A percentile compares a stretch with the other conserved stretches of the same genome.
These are phyloP conservation scores for Rhynchospora tenuis DNA, from an alignment of 176 grass and related monocot genomes.

Conservation along the genomic window DNA sequence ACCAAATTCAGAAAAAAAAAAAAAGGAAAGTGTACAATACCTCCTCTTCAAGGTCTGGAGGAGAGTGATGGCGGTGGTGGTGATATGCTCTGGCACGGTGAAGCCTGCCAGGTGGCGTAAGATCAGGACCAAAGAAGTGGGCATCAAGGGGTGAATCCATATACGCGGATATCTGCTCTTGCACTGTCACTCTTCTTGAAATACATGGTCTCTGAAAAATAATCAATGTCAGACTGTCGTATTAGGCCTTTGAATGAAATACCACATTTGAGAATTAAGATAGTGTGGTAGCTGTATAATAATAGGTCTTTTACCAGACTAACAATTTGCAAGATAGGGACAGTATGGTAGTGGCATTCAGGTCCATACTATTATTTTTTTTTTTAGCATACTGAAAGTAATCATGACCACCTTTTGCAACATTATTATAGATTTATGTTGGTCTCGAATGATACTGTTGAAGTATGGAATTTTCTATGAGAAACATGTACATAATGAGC, in stretches of 20 bases:
- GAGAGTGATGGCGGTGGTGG: constrained; percentile 26
- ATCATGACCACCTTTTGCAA: not conserved
- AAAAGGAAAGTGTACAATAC: constrained; percentile 19
- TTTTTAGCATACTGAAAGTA: not conserved
- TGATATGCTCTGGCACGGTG: constrained; percentile 61
- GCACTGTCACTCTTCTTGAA: constrained; percentile 37
- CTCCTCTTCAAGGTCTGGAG: constrained; percentile 56
- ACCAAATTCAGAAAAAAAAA: not conserved
- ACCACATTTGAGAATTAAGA: constrained; percentile 9
- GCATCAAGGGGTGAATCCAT: constrained; percentile 23
- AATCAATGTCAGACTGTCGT: not conserved
- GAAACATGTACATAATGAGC: not conserved
- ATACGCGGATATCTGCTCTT: constrained; percentile 18
- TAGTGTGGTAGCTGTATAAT: not conserved
- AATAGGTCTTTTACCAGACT: not conserved
- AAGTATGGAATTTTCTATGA: not conserved
- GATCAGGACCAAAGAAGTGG: constrained; percentile 31
- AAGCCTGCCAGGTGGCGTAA: constrained; percentile 31
- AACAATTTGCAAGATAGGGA: not conserved
- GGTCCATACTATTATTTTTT: not conserved
- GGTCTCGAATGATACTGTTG: not conserved
- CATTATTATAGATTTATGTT: not conserved
- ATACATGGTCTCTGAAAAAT: constrained; percentile 24
- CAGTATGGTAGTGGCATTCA: not conserved
- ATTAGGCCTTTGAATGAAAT: not conserved